Percentiles rank a stretch among this genome's conserved stretches.
phyloP scores from a whole-genome alignment of 2,329 filamentous ascomycete species.

The Coleophoma eucalyptorum region DNA sequence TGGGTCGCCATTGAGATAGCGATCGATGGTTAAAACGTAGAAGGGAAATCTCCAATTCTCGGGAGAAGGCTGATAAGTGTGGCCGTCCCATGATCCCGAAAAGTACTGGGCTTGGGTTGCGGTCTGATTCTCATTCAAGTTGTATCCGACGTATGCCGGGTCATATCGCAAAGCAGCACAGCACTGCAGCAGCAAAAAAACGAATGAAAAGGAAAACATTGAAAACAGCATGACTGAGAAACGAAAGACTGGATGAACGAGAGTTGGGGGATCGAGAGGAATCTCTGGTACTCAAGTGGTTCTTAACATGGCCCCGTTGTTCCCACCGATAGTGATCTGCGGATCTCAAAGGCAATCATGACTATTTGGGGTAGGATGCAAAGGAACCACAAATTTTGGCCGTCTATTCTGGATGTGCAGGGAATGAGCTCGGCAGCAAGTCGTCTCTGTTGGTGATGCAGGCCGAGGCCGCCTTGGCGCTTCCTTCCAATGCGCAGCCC shows the following conservation, averaged over 20 bases:
- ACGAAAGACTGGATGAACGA: background rate
- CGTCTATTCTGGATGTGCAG: too few species aligned
- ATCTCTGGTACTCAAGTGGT: background rate
- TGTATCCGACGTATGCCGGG: constrained; percentile 39
- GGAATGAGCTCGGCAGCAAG: too few species aligned
- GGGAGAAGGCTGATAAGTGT: constrained; percentile 50
- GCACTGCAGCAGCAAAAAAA: background rate
- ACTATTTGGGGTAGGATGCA: too few species aligned
- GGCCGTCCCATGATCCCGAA: constrained; percentile 47
- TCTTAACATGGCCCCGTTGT: background rate
- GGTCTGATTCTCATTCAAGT: constrained; percentile 51
- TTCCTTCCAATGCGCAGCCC: too few species aligned
- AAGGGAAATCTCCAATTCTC: constrained; percentile 61
- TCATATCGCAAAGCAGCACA: constrained; percentile 7
- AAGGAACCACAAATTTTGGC: too few species aligned
- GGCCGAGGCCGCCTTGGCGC: too few species aligned
- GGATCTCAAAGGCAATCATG: too few species aligned
- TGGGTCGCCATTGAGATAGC: constrained; percentile 62
- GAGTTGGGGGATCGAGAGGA: background rate
- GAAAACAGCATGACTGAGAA: background rate
- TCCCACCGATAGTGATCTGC: too few species aligned
- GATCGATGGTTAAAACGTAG: constrained; percentile 60
- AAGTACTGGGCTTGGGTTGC: constrained; percentile 37
- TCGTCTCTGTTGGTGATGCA: too few species aligned
- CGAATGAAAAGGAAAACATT: background rate